Conservation (phyloP, 2,329 filamentous ascomycete species). For the Atkinsonella texensis region DNA sequence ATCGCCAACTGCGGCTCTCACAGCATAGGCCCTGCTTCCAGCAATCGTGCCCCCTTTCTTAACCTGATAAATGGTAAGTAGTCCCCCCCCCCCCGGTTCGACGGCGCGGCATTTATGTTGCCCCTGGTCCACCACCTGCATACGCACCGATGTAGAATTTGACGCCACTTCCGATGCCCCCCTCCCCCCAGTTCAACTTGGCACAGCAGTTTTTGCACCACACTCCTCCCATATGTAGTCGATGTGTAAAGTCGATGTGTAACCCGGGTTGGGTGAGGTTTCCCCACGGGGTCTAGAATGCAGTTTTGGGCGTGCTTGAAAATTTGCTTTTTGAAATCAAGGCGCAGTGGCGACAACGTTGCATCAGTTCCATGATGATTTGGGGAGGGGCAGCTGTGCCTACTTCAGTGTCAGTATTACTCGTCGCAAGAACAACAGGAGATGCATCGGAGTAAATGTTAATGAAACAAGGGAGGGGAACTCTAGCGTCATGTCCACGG, state of each 20-base stretch:
- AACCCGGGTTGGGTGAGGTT: constrained; percentile 38
- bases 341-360: neutral
- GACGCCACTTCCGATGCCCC: constrained; percentile 39
- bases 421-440: too few species aligned
- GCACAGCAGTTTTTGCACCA: constrained; percentile 45
- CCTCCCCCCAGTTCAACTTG: constrained; percentile 51
- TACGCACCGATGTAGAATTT: constrained; percentile 49
- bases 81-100: constrained; percentile 20
- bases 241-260: constrained; percentile 48
- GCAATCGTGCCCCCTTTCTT: constrained; percentile 40
- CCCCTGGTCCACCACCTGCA: constrained; percentile 41
- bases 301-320: neutral
- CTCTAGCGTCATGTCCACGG: neutral
- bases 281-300: neutral
- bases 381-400: neutral
- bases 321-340: neutral
- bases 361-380: neutral
- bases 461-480: too few species aligned
- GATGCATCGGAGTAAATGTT: too few species aligned
- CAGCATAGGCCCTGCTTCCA: constrained; percentile 53
- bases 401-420: neutral
- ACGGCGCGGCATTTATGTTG: constrained; percentile 30
- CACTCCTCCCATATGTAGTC: too few species aligned
- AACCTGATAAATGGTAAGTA: constrained; percentile 25
- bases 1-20: constrained; percentile 50